Evolutionary conservation across 140 eudicot species (phyloP), one percentile per base, ranked within the genome.

Genomic region (Flaveria floridana): DNA sequence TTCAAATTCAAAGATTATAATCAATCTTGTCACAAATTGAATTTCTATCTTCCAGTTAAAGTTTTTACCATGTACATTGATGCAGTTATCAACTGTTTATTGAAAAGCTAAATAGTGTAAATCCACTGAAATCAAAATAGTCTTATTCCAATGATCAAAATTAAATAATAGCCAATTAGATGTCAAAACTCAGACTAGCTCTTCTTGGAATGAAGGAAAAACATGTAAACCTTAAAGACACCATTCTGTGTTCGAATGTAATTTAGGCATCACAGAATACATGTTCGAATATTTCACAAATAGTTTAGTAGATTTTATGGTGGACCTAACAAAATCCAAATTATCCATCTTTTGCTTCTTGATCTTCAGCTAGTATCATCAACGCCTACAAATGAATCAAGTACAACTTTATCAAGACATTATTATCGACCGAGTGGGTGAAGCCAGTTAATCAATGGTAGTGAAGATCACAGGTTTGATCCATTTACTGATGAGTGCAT

Each of bases 361-460:
- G 87, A 80, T 83, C 96, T 87, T 89, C 96, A 89, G 82, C 96
- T 87, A 87, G 91, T 89, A 91, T 89, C 82, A 84, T 85, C 88
- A 83, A 77, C n/a, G 75, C 96, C 96, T 89, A 87, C 93, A 89
- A 82, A 84, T 82, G 82, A 84, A 88, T 81, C 80, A 79, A 70
- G 80, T 74, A 59, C 85, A 76, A 75, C 81, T 81, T 63, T 52
- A 82, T 83, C 84, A 83, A 84, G 44, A 71, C 42, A 70, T 28
- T n/a, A 76, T 67, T 67, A 44, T 65, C 23, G 59, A 16, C 34
- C 14, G 13, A 20, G 79, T n/a, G 64, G 78, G 70, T 15, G 76
- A 57, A 64, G 37, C 75, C 10, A 75, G 56, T 64, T 67, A 2
- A 78, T 7, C 8, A 44, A 63, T 59, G 15, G 25, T 25, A 63